Evolutionary conservation across 805 yeast species (phyloP), one percentile per base, ranked within the genome.

Genomic region (Cyberlindnera suaveolens): DNA sequence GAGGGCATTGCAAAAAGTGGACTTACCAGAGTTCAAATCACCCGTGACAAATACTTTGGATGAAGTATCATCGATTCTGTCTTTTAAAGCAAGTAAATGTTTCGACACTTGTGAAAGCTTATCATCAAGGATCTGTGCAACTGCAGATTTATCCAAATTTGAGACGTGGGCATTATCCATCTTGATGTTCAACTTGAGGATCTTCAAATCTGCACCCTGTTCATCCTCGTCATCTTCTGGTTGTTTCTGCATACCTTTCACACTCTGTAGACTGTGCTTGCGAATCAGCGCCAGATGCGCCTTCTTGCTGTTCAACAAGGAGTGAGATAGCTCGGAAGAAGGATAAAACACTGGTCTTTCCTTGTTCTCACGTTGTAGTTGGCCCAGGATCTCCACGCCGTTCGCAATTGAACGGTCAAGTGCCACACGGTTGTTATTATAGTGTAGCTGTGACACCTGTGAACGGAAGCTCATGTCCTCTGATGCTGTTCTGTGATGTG

Each of bases 21-120:
- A 88, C 58, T 93, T 93, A 3, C 99, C 99, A 0, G 99, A 85
- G 60, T 93, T 93, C 51, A 93, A 74, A 62, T 93, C 99, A 40
- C 99, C 99, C 3, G 99, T 95, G 32, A 93, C 90, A 48, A 93
- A 80, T 1, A 93, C 97, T 55, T 91, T 91, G 3, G 98, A 90
- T 0, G 91, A 76, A 0, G 93, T 87, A 55, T 95, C 96, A 50
- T 84, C 93, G 14, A 93, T 82, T 52, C 99, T 75, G 39, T 82
- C 93, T 49, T 80, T 79, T 48, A 95, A 67, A 15, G 89, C 77
- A 7, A 66, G 54, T 39, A 91, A 66, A 58, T 90, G 96, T 50
- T 77, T 78, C 10, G 77, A 63, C 16, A 83, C 82, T 46, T 77
- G 82, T 11, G 67, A 54, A 17, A 91, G 70, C 55, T 85, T 85